Evolutionary conservation across 495 filamentous ascomycete genomes (phyloP).

Genomic region (Aspergillus sclerotiicarbonarius): DNA sequence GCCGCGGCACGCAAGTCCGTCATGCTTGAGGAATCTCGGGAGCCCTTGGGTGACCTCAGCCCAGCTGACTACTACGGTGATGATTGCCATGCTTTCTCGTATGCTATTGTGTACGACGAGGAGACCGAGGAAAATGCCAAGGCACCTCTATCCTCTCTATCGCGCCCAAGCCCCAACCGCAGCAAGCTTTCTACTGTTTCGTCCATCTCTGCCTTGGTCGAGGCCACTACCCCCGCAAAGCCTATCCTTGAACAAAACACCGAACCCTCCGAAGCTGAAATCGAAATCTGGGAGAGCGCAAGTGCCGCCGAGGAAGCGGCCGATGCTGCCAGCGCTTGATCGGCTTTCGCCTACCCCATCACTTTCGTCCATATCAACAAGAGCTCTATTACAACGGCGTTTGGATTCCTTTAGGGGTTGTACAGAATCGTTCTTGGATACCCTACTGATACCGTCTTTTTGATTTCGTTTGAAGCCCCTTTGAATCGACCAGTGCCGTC

Average conservation of each 20-base stretch:
- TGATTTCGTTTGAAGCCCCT: constrained; percentile 1
- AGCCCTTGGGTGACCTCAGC: constrained; percentile 67
- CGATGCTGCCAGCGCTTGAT: constrained; percentile 3
- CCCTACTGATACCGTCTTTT: constrained; percentile 14
- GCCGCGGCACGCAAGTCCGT: constrained; percentile 30
- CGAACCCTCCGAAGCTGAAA: constrained; percentile 18
- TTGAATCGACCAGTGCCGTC: not conserved
- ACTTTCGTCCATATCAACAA: constrained; percentile 18
- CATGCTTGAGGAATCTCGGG: constrained; percentile 56
- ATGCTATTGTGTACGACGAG: constrained; percentile 57
- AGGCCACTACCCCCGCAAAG: constrained; percentile 21
- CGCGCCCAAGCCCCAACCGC: constrained; percentile 12
- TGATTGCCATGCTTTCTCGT: constrained; percentile 61
- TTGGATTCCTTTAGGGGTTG: not conserved
- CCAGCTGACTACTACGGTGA: constrained; percentile 70
- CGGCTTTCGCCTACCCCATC: constrained; percentile 15
- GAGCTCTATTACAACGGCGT: constrained; percentile 9
- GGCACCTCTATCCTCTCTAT: constrained; percentile 15
- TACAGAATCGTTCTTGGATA: constrained; percentile 10
- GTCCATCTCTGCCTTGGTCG: constrained; percentile 35
- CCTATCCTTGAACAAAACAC: constrained; percentile 8
- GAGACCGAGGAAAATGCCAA: constrained; percentile 37
- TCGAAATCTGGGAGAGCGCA: constrained; percentile 64
- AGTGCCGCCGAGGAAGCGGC: constrained; percentile 52
- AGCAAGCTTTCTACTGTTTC: constrained; percentile 25